Base-by-base conservation (phyloP, 78 protist species). In the Creolimax fragrantissima region DNA sequence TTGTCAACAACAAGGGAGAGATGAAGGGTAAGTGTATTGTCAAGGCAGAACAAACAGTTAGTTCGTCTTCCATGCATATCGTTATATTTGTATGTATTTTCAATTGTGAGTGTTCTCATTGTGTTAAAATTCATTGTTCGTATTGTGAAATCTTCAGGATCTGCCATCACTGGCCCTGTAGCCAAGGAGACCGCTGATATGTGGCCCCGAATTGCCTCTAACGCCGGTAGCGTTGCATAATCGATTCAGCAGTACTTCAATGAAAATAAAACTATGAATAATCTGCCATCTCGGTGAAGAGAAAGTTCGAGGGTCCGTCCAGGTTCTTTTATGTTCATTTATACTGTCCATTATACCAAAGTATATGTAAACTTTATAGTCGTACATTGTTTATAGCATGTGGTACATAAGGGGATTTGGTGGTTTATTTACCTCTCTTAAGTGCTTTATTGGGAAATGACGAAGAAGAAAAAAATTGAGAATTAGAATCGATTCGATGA, bases 101-200 rank as follows among this genome's bases (percentile, higher is more conserved):
- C 39, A 32, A 17, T 58, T 58, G 11, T 58, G 74, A 24, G 74
- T 58, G n/a, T n/a, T n/a, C n/a, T n/a, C n/a, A n/a, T n/a, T n/a
- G n/a, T n/a, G n/a, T n/a, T n/a, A n/a, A n/a, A n/a, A n/a, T n/a
- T n/a, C n/a, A n/a, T n/a, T n/a, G n/a, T n/a, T n/a, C n/a, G n/a
- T n/a, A n/a, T n/a, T n/a, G n/a, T 58, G 74, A 17, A 2, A 42
- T n/a, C 45, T 58, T 3, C 43, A 92, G 93, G 99, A 44, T 97
- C 99, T 3, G 98, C 97, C 92, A 95, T 99, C 94, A 94, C 97
- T 3, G 99, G 99, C 4, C 99, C 99, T 81, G 98, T 98, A 44
- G 99, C 98, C 90, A 98, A 98, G 96, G 99, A 99, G 94, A 95
- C 97, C 96, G 99, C 99, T 42, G 99, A 98, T 74, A 89, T 98